Conservation (phyloP, 208 protist species). For the Zelonia costaricensis region DNA sequence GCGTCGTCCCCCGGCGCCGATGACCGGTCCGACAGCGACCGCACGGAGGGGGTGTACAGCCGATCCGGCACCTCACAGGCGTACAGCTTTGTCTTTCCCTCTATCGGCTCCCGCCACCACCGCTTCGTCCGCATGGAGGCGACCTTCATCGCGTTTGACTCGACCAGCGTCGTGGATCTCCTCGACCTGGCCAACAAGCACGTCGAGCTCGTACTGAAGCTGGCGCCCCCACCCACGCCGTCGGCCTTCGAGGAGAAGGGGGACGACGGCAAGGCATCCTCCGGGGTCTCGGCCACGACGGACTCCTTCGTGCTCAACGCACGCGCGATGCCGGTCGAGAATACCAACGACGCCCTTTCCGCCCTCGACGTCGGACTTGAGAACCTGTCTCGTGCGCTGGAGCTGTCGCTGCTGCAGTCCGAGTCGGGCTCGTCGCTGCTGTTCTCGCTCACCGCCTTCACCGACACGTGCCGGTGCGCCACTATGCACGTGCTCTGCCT, state of each 20-base stretch:
- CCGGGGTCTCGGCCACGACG: constrained; percentile 31
- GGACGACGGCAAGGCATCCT: constrained; percentile 23
- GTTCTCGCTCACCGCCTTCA: constrained; percentile 83
- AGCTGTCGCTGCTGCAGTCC: constrained; percentile 56
- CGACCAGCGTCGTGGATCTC: constrained; percentile 68
- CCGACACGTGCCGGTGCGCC: constrained; percentile 63
- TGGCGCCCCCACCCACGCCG: constrained; percentile 54
- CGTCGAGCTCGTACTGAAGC: constrained; percentile 70
- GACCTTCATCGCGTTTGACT: constrained; percentile 81
- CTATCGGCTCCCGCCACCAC: constrained; percentile 41
- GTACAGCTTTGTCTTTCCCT: constrained; percentile 40
- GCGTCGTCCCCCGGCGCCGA: constrained; percentile 9
- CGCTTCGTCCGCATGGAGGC: constrained; percentile 72
- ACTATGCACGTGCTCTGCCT: constrained; percentile 82
- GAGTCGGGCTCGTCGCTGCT: constrained; percentile 79
- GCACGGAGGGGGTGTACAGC: constrained; percentile 22
- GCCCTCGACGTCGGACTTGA: constrained; percentile 85
- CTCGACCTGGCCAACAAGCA: constrained; percentile 76
- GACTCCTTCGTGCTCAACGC: constrained; percentile 72
- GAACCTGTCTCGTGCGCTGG: constrained; percentile 64
- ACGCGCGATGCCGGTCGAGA: constrained; percentile 44
- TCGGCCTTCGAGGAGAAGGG: constrained; percentile 50
- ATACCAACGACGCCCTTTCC: constrained; percentile 75
- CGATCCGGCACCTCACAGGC: constrained; percentile 13
- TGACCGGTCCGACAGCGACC: constrained; percentile 15